Evolutionary conservation across 108 stramenopile species (phyloP), one percentile per base, ranked within the genome.

Genomic region (Fragilariopsis cylindrus): DNA sequence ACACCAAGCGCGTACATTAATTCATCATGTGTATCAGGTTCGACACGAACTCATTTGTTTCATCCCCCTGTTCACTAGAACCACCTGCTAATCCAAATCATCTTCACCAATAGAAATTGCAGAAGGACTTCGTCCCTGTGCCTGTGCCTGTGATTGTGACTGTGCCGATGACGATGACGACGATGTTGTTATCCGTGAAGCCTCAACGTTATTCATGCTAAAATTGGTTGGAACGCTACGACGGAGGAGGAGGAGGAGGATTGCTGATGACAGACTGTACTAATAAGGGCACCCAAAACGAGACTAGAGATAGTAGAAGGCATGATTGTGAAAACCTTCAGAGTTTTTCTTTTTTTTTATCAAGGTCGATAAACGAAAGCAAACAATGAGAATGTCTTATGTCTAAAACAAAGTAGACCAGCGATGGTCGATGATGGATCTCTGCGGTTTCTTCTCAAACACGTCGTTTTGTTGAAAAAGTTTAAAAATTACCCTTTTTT

Each of bases 1-100:
- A 94, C 87, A 0, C 93, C 93, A 39, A 94, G 74, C 4, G 88
- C 79, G 58, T 94, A 94, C 90, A 94, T 89, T 47, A 94, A 79
- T 63, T 94, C 90, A 19, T 87, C 86, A 67, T 94, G 93, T 2
- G 86, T 80, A 43, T 88, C 93, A 55, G 77, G 62, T 70, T 94
- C 89, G 41, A 85, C 80, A 3, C 65, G 73, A 65, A 54, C 66
- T 79, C 76, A 63, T 67, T 72, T 43, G 76, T 63, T 60, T 49
- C 48, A 45, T 56, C 55, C 7, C 58, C 60, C 12, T 41, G 12
- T 15, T 44, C 40, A 41, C 40, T 30, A 30, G 30, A 30, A 30
- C 30, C 30, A 30, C 30, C 57, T 21, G 43, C 50, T 66, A 66
- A 64, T 74, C 60, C 7, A 9, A 57, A 30, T 57, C 57, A 30